Conservation (phyloP, 805 yeast species). For the Ogataea pignaliae region DNA sequence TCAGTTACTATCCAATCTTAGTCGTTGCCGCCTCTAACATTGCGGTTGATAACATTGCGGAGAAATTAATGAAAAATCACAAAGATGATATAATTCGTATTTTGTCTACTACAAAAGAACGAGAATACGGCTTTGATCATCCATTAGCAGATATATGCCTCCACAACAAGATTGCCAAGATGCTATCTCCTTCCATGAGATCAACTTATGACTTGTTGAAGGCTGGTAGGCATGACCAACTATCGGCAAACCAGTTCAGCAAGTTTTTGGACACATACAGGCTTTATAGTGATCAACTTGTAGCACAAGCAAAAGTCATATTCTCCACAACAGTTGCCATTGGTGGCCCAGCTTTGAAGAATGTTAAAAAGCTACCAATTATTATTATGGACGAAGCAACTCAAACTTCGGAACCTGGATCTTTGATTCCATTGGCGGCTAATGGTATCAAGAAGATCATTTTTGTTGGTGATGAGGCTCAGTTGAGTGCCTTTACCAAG, state of each 20-base stretch:
- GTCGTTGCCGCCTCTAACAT: constrained; percentile 75
- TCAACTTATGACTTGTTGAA: constrained; percentile 41
- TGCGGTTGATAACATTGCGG: constrained; percentile 75
- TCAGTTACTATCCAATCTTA: constrained; percentile 57
- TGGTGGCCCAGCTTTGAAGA: constrained; percentile 60
- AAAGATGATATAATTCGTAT: constrained; percentile 52
- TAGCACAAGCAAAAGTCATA: constrained; percentile 64
- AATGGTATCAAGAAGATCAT: constrained; percentile 63
- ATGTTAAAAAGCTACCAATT: constrained; percentile 46
- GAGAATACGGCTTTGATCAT: constrained; percentile 53
- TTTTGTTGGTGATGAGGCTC: constrained; percentile 76
- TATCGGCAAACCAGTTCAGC: constrained; percentile 42
- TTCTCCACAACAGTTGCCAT: constrained; percentile 72
- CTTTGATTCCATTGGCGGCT: constrained; percentile 66
- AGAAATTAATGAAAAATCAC: constrained; percentile 50
- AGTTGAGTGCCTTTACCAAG: constrained; percentile 66
- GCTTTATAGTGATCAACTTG: constrained; percentile 43
- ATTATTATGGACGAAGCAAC: constrained; percentile 79
- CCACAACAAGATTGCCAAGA: constrained; percentile 53
- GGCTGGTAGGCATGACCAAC: constrained; percentile 37
- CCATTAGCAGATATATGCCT: constrained; percentile 56
- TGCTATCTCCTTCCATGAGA: constrained; percentile 41
- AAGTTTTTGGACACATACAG: constrained; percentile 43
- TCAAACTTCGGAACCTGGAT: constrained; percentile 69
- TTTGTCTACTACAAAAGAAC: constrained; percentile 55